Evolutionary conservation across 805 yeast genomes (phyloP), one percentile per base, ranked within the genome.

Genomic region (Lipomyces mesembrius): DNA sequence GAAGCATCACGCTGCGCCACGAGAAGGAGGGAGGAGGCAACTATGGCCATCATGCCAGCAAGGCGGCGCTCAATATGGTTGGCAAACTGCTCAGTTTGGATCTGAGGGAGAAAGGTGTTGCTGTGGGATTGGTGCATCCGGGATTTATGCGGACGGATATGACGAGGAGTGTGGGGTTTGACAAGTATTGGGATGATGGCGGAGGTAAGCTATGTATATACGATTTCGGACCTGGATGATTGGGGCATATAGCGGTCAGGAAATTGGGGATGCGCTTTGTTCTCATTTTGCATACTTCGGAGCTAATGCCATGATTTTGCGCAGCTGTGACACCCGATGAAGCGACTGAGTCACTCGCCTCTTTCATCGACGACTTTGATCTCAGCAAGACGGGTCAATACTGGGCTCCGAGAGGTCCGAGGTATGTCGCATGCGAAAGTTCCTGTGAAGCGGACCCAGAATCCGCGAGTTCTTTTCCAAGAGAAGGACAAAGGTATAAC

Each of bases 51-150:
- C 49, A 43, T 43, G 49, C 49, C 22, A 43, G 49, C 49, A 43
- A 43, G 49, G 49, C 49, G 9, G 49, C 49, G 49, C 49, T 43
- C 9, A 43, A 43, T 43, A 43, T 43, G 49, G 49, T 43, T 4
- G 49, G 49, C 49, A 43, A 43, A 17, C 49, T 43, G 22, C 49
- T 43, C 49, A 43, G 49, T 43, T 43, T 43, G 49, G 49, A 43
- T n/a, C 20, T 43, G 2, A n/a, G 9, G 20, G 49, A 43, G 22
- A 43, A 43, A 43, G 49, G 49, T n/a, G 8, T 43, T 43, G 49
- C 49, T 1, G 49, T 43, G 20, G 49, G 49, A 43, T 43, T 43
- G 49, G 49, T 43, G 49, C 49, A 43, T 2, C 49, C 49, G 8
- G 49, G 49, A 9, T 43, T 43, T n/a, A 43, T 43, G 49, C 49